A percentile compares a stretch with the other conserved stretches of the same genome.
These are phyloP conservation scores for Phialocephala sp. DNA, from an alignment of 2,329 filamentous ascomycete species.

Conservation along the genomic window DNA sequence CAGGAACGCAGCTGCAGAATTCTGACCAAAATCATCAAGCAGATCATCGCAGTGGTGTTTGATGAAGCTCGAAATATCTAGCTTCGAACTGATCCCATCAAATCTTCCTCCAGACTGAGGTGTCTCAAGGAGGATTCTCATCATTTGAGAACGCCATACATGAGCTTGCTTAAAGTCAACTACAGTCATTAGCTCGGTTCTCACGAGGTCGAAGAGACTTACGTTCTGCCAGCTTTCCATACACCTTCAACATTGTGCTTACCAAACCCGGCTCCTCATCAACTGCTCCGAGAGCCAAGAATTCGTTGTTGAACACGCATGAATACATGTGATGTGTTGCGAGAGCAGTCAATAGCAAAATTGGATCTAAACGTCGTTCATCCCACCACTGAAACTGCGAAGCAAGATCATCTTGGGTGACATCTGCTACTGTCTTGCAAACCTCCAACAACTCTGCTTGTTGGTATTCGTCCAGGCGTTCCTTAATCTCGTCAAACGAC, in stretches of 20 bases:
- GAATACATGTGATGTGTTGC: constrained; percentile 12
- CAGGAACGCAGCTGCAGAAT: constrained; percentile 2
- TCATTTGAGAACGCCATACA: constrained; percentile 24
- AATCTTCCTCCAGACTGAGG: constrained; percentile 6
- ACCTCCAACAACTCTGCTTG: constrained; percentile 9
- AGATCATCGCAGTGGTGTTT: constrained; percentile 6
- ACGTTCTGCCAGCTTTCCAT: constrained; percentile 7
- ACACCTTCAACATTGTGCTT: background rate
- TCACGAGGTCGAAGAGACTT: constrained; percentile 1
- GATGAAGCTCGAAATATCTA: constrained; percentile 6
- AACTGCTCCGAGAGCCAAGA: background rate
- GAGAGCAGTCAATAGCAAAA: constrained; percentile 8
- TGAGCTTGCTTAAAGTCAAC: constrained; percentile 17
- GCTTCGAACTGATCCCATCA: constrained; percentile 5
- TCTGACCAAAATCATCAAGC: constrained; percentile 6
- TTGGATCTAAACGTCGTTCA: constrained; percentile 5
- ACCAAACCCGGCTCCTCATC: background rate
- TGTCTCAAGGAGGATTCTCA: constrained; percentile 26
- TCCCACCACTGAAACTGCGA: constrained; percentile 13
- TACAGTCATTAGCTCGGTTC: background rate
- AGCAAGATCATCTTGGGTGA: constrained; percentile 5
- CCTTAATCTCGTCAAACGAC: background rate
- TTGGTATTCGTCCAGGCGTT: background rate
- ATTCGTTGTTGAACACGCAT: constrained; percentile 9
- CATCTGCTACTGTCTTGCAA: constrained; percentile 3